A percentile compares a stretch with the other conserved stretches of the same genome.
Evolutionary conservation across 768 basidiomycete genomes (phyloP).

Genomic region (Leccinum subtestaceum): DNA sequence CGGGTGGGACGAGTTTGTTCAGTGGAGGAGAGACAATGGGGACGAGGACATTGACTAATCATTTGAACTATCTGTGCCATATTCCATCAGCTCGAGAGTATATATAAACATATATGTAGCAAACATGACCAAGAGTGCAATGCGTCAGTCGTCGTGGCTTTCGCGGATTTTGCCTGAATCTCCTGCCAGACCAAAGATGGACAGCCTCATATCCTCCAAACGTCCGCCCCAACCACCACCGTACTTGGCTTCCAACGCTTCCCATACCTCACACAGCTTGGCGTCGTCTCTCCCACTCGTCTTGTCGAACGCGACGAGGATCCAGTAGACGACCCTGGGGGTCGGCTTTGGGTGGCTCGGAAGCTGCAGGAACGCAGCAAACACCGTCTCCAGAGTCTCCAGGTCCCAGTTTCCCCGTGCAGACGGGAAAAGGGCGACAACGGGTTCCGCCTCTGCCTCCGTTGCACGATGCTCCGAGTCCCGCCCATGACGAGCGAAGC

Average conservation of each 20-base stretch:
- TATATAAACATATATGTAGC: background rate
- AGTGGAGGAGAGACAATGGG: slow-evolving; percentile 62
- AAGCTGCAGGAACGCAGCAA: slow-evolving; percentile 60
- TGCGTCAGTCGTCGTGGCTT: slow-evolving; percentile 1
- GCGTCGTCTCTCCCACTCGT: slow-evolving; percentile 51
- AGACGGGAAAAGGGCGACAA: slow-evolving; percentile 10
- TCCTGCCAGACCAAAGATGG: slow-evolving; percentile 29
- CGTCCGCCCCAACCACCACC: slow-evolving; percentile 43
- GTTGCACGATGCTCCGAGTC: slow-evolving; percentile 14
- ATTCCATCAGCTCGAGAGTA: background rate
- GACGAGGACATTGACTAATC: slow-evolving; percentile 31
- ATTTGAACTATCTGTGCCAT: background rate
- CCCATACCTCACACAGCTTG: slow-evolving; percentile 56
- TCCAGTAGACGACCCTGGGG: slow-evolving; percentile 56
- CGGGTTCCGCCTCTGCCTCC: slow-evolving; percentile 1
- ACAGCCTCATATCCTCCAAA: slow-evolving; percentile 41
- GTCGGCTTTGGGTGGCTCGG: slow-evolving; percentile 44
- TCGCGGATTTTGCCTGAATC: background rate
- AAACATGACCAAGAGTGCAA: background rate
- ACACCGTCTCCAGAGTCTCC: slow-evolving; percentile 53
- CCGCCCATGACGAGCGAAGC: slow-evolving; percentile 61
- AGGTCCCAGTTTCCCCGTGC: slow-evolving; percentile 47
- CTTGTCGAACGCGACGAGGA: slow-evolving; percentile 61
- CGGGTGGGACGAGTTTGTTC: slow-evolving; percentile 72
- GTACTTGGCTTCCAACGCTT: slow-evolving; percentile 54